Base-by-base conservation (phyloP, 441 rosid species). In the Sinapis alba region DNA sequence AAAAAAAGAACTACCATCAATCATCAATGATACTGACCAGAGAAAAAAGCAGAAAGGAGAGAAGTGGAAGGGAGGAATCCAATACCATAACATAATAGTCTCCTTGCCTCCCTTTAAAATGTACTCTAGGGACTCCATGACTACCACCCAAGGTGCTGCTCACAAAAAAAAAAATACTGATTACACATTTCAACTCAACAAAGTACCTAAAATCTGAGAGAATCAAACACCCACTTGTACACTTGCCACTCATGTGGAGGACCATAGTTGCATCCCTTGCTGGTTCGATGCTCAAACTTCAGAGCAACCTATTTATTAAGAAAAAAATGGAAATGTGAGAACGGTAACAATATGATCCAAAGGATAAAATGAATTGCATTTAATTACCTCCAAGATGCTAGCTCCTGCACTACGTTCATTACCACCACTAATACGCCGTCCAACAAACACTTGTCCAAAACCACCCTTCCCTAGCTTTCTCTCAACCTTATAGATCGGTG, bases 201-300 rank as follows among this genome's bases (percentile, higher is more conserved):
- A 73, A 34, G 41, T 10, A 32, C 32, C 23, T 15, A 57, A 1
- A 19, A 19, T 9, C 47, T 4, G 34, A 36, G 18, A n/a, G 69
- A 45, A 62, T 59, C 65, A 32, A 69, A 53, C 30, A 83, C 96
- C 65, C 81, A 96, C 99, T 78, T 91, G 90, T 96, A 96, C 60
- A 93, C 99, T 82, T 96, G 97, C 99, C 99, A 96, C 72, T 96
- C 99, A 28, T 96, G 89, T 7, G 99, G 99, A 51, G 99, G 98
- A 61, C 99, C 99, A 71, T 93, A 93, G 78, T 86, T 96, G 80
- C 99, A 96, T 60, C 99, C 99, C 79, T 96, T 96, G 84, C 99
- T 96, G 78, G 84, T 96, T 81, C 93, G 81, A 57, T 96, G 99
- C 89, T 96, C 99, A 82, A 96, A 96, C 79, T 96, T 96, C 66